Base-by-base conservation (phyloP, 108 stramenopile genomes). In the Skeletonema marinoi region DNA sequence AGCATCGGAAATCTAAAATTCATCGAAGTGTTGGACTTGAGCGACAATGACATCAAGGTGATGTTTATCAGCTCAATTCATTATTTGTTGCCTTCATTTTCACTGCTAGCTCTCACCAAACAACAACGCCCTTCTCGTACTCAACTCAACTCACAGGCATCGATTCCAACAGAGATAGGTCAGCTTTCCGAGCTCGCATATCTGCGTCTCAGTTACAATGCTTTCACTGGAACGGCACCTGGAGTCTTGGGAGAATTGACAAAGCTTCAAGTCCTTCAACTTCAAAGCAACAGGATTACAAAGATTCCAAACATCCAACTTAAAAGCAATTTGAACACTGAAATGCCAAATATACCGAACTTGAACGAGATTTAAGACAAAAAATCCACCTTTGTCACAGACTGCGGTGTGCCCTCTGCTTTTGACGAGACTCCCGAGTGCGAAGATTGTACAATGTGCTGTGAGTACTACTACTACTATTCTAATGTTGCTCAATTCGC, bases 121-220 rank as follows among this genome's bases (percentile, higher is more conserved):
- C n/a, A n/a, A n/a, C n/a, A n/a, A n/a, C n/a, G 7, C 8, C 31
- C 32, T 31, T 11, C 16, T 62, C 16, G 16, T 36, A n/a, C 51
- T 30, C 63, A 25, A 64, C 41, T 64, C 7, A 17, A 6, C 60
- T 65, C 38, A 67, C 54, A 78, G 70, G 92, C 90, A 25, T 39
- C 84, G 7, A 39, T 94, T 31, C 93, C 93, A 29, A 9, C 48
- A 1, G 73, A 78, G 17, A 83, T 94, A 62, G 87, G 82, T 1
- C 33, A 70, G 1, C 54, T 91, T 9, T 61, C 73, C 10, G 61
- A 78, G 19, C 86, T 93, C 33, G 56, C 73, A n/a, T 69, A 71
- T 7, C 56, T 93, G 11, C 64, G 66, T 11, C 65, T 94, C 10
- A 73, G 75, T 50, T 75, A 89, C 48, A 93, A 87, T 56, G 80